Base-by-base conservation (phyloP, 495 filamentous ascomycete genomes). In the Cudoniella acicularis region DNA sequence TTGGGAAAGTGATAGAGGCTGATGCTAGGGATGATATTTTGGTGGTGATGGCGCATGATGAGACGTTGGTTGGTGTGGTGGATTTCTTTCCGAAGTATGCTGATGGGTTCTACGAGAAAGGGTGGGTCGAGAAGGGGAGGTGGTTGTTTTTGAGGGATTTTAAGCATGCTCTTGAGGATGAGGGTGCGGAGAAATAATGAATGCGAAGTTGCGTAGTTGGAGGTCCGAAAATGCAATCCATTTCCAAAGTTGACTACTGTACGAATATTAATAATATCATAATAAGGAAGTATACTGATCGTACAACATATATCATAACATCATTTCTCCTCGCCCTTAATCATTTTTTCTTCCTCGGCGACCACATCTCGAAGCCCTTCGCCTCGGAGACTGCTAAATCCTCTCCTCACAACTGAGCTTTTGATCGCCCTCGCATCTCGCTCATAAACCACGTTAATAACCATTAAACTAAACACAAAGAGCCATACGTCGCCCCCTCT, bases 361-460 rank as follows among this genome's bases (percentile, higher is more conserved):
- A 64, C 49, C 0, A 24, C 50, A 50, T 67, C 64, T 49, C 49
- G 56, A 11, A 61, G 45, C 1, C 60, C 60, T 60, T 89, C 83
- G 0, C 93, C 93, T 55, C 88, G 82, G 59, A 92, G 67, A 79
- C 86, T 86, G 24, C 83, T 83, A 30, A 98, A 69, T 0, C 79
- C 86, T 73, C 88, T 96, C 60, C 91, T 81, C 49, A 91, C 75
- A 18, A 78, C 73, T 0, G 75, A 78, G 24, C 90, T 88, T 45
- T 80, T 81, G 2, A 97, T 77, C 4, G 88, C 85, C 30, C 71
- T 74, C 1, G 84, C 84, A 54, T 87, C 79, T 10, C 75, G 72
- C 71, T 96, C 91, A 67, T 91, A 92, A 24, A 96, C 84, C 20
- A 82, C 80, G 25, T 90, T 90, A 49, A 95, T 80, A 23, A 93